A percentile compares a stretch with the other conserved stretches of the same genome.
Evolutionary conservation across 2,329 filamentous ascomycete species (phyloP).

Genomic region (Trichophyton rubrum): DNA sequence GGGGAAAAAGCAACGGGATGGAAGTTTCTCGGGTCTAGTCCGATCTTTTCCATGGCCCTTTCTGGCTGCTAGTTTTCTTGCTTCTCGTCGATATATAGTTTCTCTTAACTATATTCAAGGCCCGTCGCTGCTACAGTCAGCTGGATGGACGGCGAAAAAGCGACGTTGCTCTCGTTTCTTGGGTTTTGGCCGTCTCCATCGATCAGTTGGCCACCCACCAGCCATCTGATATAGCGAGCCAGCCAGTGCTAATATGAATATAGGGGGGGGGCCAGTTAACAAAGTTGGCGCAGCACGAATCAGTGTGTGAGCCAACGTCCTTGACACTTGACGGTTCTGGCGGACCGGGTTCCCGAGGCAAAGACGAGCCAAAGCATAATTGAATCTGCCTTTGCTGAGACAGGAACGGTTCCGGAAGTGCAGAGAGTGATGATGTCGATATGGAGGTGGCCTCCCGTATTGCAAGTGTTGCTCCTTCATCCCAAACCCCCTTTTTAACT

Average conservation of each 20-base stretch:
- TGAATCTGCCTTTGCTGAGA: neutral
- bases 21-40: constrained; percentile 2
- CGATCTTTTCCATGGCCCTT: neutral
- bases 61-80: neutral
- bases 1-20: neutral
- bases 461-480: no score
- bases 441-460: no score
- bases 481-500: no score
- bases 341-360: neutral
- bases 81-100: neutral
- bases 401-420: neutral
- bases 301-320: no score
- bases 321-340: neutral
- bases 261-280: no score
- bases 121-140: neutral
- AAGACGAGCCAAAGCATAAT: neutral
- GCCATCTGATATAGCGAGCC: neutral
- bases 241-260: no score
- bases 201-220: neutral
- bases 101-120: no score
- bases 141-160: constrained; percentile 1
- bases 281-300: neutral
- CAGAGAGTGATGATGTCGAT: neutral
- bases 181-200: neutral
- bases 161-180: neutral